Percentiles rank a stretch among this genome's conserved stretches.
Evolutionary conservation across 495 filamentous ascomycete species (phyloP).

Genomic region (Talaromyces trachyspermus): DNA sequence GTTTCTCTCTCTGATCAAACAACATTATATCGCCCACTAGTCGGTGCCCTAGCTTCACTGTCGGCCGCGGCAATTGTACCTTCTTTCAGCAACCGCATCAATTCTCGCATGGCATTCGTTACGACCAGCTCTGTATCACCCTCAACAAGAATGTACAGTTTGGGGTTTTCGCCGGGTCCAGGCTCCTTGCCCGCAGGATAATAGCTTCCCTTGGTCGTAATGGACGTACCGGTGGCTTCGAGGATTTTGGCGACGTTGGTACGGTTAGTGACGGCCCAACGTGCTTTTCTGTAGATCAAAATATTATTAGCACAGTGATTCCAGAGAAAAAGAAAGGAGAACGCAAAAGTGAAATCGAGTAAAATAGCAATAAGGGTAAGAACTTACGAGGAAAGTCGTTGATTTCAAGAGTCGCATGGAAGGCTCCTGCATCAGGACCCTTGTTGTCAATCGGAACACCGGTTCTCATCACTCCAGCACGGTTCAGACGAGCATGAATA

Average conservation of each 20-base stretch:
- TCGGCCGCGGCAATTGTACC: conserved; percentile 88
- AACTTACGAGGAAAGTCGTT: conserved; percentile 91
- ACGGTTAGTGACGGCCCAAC: conserved; percentile 97
- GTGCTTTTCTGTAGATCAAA: conserved; percentile 61
- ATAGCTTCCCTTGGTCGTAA: conserved; percentile 93
- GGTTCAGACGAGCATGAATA: conserved; percentile 80
- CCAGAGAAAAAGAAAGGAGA: background rate
- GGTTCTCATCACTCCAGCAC: conserved; percentile 75
- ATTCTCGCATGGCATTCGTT: conserved; percentile 81
- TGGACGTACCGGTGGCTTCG: conserved; percentile 88
- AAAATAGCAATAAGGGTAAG: background rate
- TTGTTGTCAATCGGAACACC: conserved; percentile 98
- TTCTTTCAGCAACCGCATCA: conserved; percentile 81
- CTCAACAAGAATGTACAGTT: conserved; percentile 95
- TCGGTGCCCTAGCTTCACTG: conserved; percentile 69
- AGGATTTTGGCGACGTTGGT: conserved; percentile 99
- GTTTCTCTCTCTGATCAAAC: no score
- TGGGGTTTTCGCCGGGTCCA: conserved; percentile 64
- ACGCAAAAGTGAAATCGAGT: no score
- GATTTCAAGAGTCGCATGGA: conserved; percentile 96
- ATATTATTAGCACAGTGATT: conserved; percentile 17
- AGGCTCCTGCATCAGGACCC: conserved; percentile 92
- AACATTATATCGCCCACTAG: conserved; percentile 84
- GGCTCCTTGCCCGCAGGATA: conserved; percentile 78
- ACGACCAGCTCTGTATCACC: conserved; percentile 94